Evolutionary conservation across 257 asterid species (phyloP).

Genomic region (Plantago elongata): DNA sequence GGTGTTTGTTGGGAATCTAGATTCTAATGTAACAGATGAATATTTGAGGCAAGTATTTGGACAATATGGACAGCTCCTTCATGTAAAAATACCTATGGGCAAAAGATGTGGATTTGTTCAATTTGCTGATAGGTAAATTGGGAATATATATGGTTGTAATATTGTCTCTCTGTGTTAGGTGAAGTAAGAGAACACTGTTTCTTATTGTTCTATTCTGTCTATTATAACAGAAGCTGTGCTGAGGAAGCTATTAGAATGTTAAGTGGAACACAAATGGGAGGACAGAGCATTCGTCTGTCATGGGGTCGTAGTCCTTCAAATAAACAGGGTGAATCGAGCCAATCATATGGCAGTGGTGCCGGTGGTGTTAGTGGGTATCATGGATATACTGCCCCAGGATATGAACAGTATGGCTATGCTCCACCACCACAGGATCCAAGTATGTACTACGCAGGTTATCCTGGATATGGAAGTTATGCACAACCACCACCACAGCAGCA

Average conservation of each 20-base stretch:
- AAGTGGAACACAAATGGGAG: constrained; percentile 75
- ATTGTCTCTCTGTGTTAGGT: neutral
- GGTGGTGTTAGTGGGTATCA: constrained; percentile 36
- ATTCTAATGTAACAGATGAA: constrained; percentile 70
- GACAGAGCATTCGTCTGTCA: constrained; percentile 85
- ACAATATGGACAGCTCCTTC: constrained; percentile 69
- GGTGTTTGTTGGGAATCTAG: constrained; percentile 95
- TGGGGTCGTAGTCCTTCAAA: constrained; percentile 97
- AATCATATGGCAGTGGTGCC: constrained; percentile 31
- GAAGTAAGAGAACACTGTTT: neutral
- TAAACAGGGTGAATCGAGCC: constrained; percentile 64
- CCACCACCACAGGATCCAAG: constrained; percentile 76
- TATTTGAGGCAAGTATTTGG: constrained; percentile 78
- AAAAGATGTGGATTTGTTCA: constrained; percentile 98
- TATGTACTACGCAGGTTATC: constrained; percentile 71
- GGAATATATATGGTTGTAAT: neutral
- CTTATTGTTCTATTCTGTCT: constrained; percentile 11
- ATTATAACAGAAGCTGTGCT: constrained; percentile 66
- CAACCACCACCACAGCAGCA: constrained; percentile 57
- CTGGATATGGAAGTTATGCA: constrained; percentile 69
- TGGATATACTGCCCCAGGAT: constrained; percentile 62
- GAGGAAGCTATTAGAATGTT: constrained; percentile 75
- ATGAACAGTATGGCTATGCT: constrained; percentile 71
- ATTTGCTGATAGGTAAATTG: constrained; percentile 74
- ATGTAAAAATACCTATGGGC: constrained; percentile 90